A percentile compares a stretch with the other conserved stretches of the same genome.
Evolutionary conservation across 352 stramenopile genomes (phyloP).

Genomic region (Phytophthora kernoviae): DNA sequence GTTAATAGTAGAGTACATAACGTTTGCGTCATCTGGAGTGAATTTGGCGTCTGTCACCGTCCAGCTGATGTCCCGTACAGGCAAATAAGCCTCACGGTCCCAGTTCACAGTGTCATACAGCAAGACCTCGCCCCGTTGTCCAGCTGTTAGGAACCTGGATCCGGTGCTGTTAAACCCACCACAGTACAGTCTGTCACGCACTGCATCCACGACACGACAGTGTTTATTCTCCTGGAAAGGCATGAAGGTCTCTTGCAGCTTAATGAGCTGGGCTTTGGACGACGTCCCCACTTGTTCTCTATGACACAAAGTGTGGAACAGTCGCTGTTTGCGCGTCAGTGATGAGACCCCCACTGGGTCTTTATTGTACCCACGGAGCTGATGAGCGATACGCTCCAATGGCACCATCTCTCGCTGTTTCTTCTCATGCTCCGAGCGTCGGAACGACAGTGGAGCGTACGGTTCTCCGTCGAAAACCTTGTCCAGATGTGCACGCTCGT

Average conservation of each 20-base stretch:
- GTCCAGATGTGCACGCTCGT: slow-evolving; percentile 57
- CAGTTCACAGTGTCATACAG: slow-evolving; percentile 80
- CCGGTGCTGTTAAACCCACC: slow-evolving; percentile 79
- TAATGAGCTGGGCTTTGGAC: slow-evolving; percentile 66
- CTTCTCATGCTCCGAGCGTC: slow-evolving; percentile 60
- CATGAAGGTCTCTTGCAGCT: slow-evolving; percentile 82
- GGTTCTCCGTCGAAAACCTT: slow-evolving; percentile 70
- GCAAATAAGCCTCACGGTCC: slow-evolving; percentile 50
- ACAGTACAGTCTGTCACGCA: slow-evolving; percentile 79
- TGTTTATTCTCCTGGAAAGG: slow-evolving; percentile 83
- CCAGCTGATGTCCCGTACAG: slow-evolving; percentile 79
- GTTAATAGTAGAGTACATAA: slow-evolving; percentile 85
- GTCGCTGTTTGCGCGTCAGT: slow-evolving; percentile 30
- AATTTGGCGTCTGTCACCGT: slow-evolving; percentile 88
- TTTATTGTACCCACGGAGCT: slow-evolving; percentile 61
- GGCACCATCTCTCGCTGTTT: slow-evolving; percentile 52
- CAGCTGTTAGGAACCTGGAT: slow-evolving; percentile 69
- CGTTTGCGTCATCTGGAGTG: slow-evolving; percentile 65
- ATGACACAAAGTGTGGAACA: slow-evolving; percentile 70
- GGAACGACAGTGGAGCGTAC: slow-evolving; percentile 66
- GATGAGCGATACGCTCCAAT: slow-evolving; percentile 70
- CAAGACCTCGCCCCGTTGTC: slow-evolving; percentile 68
- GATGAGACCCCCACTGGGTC: slow-evolving; percentile 9
- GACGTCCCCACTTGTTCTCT: slow-evolving; percentile 70
- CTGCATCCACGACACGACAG: slow-evolving; percentile 69